Evolutionary conservation across 176 grass and related monocot genomes (phyloP).

Genomic region (Bothriochloa decipiens): DNA sequence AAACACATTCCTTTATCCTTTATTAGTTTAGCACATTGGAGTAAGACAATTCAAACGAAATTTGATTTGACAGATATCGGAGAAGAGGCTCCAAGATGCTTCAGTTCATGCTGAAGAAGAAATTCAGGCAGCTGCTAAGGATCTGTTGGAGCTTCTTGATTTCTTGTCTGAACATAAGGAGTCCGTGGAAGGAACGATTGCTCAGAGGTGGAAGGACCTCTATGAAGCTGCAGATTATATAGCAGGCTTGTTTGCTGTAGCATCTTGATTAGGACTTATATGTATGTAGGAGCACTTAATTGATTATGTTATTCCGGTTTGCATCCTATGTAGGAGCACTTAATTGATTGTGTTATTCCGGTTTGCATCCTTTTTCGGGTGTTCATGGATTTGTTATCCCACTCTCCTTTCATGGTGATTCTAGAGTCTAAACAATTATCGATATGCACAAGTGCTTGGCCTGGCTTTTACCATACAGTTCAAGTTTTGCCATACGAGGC

Average conservation of each 20-base stretch:
- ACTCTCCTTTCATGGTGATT: too few relatives aligned
- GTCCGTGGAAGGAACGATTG: slow-evolving; percentile 51
- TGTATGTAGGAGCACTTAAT: too few relatives aligned
- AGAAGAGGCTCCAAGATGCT: slow-evolving; percentile 49
- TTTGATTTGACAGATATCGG: slow-evolving; percentile 48
- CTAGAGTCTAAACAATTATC: too few relatives aligned
- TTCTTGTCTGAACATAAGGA: slow-evolving; percentile 64
- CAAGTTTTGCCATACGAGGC: too few relatives aligned
- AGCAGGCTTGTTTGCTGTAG: background rate
- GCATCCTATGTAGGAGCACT: too few relatives aligned
- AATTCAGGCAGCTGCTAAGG: slow-evolving; percentile 49
- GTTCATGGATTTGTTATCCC: too few relatives aligned
- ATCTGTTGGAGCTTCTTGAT: slow-evolving; percentile 63
- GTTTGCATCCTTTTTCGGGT: too few relatives aligned
- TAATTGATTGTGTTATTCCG: too few relatives aligned
- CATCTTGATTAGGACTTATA: too few relatives aligned
- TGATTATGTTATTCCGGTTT: too few relatives aligned
- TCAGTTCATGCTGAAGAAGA: slow-evolving; percentile 42
- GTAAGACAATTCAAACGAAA: slow-evolving; percentile 4
- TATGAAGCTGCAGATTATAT: slow-evolving; percentile 62
- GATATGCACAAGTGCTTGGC: too few relatives aligned
- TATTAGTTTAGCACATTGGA: background rate
- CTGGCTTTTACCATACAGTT: too few relatives aligned
- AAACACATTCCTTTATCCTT: background rate
- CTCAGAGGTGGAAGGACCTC: slow-evolving; percentile 54